These are phyloP conservation scores for Begonia masoniana DNA, from an alignment of 306 rosid genomes.

Conservation along the genomic window DNA sequence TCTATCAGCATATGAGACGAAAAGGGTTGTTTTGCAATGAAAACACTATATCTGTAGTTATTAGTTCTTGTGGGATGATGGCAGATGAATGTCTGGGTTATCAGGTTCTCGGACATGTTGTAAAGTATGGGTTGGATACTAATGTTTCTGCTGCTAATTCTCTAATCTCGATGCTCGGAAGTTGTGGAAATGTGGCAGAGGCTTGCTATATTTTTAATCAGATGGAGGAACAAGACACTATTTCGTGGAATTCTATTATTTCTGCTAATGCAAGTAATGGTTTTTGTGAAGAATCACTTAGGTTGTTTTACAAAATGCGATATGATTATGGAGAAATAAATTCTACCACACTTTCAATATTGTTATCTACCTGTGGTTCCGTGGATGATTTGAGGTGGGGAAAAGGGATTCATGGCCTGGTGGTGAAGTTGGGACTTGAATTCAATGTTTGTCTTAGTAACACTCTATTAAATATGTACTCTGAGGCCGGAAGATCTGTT, in stretches of 20 bases:
- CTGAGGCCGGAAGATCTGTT: conserved; percentile 40
- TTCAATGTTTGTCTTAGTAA: conserved; percentile 55
- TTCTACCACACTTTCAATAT: conserved; percentile 47
- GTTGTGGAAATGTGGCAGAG: conserved; percentile 34
- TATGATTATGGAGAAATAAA: conserved; percentile 25
- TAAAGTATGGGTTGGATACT: conserved; percentile 50
- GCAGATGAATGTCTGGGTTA: conserved; percentile 46
- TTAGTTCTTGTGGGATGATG: conserved; percentile 61
- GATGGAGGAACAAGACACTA: conserved; percentile 62
- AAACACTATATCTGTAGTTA: conserved; percentile 49
- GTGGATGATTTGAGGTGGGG: conserved; percentile 61
- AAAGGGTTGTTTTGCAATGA: conserved; percentile 40
- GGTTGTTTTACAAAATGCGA: conserved; percentile 46
- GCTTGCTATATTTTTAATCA: conserved; percentile 52
- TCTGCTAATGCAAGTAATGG: conserved; percentile 52
- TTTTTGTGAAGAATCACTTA: conserved; percentile 41
- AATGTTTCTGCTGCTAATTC: conserved; percentile 66
- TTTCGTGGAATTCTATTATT: conserved; percentile 90
- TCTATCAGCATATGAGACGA: conserved; percentile 37
- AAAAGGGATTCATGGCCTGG: conserved; percentile 54
- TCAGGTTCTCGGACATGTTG: conserved; percentile 55
- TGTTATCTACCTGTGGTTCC: conserved; percentile 53
- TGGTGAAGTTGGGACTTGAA: conserved; percentile 53
- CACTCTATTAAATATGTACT: conserved; percentile 76
- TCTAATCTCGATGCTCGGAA: conserved; percentile 66